Conservation (phyloP, 495 filamentous ascomycete species). For the Margaritispora aquatica region DNA sequence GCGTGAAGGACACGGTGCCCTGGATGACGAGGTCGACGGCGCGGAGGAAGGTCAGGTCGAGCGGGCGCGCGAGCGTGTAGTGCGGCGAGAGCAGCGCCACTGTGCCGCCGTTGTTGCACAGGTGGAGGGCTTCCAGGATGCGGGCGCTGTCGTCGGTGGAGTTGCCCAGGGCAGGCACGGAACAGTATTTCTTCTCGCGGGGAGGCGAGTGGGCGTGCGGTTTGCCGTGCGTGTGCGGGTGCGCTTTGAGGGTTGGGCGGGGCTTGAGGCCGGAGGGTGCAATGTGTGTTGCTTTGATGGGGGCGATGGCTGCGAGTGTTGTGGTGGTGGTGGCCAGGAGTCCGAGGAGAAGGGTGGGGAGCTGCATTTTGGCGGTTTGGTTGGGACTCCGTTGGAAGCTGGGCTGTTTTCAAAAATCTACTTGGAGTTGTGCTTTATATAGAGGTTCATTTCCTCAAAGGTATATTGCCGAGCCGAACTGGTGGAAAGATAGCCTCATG, state of each 20-base stretch:
- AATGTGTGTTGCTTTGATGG: background rate
- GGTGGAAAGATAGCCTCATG: no score
- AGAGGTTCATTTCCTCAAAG: no score
- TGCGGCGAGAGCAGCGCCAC: conserved; percentile 50
- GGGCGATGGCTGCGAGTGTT: no score
- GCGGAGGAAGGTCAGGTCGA: conserved; percentile 58
- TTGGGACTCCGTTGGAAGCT: no score
- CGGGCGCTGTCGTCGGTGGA: conserved; percentile 51
- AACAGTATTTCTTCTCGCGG: conserved; percentile 28
- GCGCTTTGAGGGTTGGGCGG: conserved; percentile 22
- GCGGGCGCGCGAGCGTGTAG: conserved; percentile 57
- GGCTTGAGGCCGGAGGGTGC: background rate
- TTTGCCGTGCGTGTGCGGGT: conserved; percentile 21
- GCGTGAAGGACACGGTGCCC: conserved; percentile 53
- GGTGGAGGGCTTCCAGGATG: conserved; percentile 50
- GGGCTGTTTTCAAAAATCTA: no score
- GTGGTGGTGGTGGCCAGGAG: no score
- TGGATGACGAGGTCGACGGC: conserved; percentile 53
- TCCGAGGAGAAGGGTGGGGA: no score
- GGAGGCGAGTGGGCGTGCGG: conserved; percentile 21
- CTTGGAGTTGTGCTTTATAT: no score
- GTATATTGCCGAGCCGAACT: no score
- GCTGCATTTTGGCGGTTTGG: no score
- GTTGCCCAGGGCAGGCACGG: conserved; percentile 30
- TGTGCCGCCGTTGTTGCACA: conserved; percentile 62